Evolutionary conservation across 306 rosid genomes (phyloP), one percentile per base, ranked within the genome.

Genomic region (Gastrolobium villosum): DNA sequence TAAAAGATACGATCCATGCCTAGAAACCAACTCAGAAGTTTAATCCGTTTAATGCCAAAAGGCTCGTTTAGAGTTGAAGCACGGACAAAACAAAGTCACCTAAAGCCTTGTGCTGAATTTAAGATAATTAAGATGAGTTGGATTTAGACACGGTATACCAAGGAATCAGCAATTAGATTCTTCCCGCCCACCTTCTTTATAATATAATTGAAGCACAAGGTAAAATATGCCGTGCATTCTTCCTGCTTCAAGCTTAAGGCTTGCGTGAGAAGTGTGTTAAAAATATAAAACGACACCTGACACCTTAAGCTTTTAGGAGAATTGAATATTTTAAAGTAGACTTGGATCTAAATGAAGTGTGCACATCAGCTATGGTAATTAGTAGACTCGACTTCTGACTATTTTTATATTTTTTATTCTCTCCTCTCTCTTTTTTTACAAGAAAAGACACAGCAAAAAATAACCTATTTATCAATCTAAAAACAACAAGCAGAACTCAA

Each of bases 401-500:
- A 10, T 56, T 40, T 30, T 5, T 6, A 10, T 10, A 7, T 9
- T 10, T 66, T 40, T 0, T 8, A 26, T 20, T 9, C 40, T 10
- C n/a, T n/a, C n/a, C 72, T 43, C 2, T 9, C 34, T 64, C 7
- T 61, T 61, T 74, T 14, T 61, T 61, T 63, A 62, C 40, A 75
- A 7, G 14, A 41, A 2, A 69, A 26, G 26, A 76, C 62, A 45
- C 28, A n/a, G 20, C 43, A 53, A 69, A 71, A 31, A 44, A 71
- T 49, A 63, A 52, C 39, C 69, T 4, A 53, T 52, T 64, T 4
- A 63, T 15, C 50, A 74, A 65, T 57, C 36, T 53, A 44, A 55
- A 49, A 68, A 59, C 52, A 81, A 48, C 15, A 36, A 48, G 57
- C 43, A 64, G n/a, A 74, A 54, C 65, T 15, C 56, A 48, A 61